phyloP scores from a whole-genome alignment of 208 protist species.

The Crithidia bombi region DNA sequence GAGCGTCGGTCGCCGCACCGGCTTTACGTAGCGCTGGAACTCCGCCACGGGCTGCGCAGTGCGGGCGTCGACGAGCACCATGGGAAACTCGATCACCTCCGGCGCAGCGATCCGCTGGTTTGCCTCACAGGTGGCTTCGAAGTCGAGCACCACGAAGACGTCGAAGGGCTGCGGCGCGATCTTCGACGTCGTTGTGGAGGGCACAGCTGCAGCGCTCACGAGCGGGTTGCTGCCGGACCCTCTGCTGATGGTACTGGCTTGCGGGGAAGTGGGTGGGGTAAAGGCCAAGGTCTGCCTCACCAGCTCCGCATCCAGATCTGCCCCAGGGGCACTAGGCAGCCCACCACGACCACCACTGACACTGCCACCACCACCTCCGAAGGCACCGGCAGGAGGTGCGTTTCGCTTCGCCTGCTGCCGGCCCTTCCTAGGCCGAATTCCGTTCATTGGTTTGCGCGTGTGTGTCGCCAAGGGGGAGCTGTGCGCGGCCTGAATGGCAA shows the following conservation, averaged over 20 bases:
- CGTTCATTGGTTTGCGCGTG: constrained; percentile 5
- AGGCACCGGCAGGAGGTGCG: not conserved
- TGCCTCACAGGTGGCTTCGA: constrained; percentile 94
- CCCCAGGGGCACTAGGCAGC: constrained; percentile 22
- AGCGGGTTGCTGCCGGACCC: not conserved
- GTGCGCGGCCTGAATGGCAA: not conserved
- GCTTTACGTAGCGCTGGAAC: constrained; percentile 92
- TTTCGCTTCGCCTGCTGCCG: not conserved
- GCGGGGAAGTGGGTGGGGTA: not conserved
- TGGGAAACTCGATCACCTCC: constrained; percentile 92
- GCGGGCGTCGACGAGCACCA: constrained; percentile 77
- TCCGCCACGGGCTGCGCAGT: constrained; percentile 51
- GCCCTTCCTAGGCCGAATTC: not conserved
- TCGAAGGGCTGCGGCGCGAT: constrained; percentile 41
- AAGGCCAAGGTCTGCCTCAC: constrained; percentile 10
- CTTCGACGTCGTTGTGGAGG: not conserved
- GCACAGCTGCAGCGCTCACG: not conserved
- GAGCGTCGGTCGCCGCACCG: constrained; percentile 52
- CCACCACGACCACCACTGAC: not conserved
- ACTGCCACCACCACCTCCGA: not conserved
- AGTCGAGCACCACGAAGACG: constrained; percentile 92
- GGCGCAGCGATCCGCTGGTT: constrained; percentile 37
- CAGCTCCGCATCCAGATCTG: constrained; percentile 25
- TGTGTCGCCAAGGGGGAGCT: not conserved
- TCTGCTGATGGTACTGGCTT: constrained; percentile 5